Conservation (phyloP, 495 filamentous ascomycete genomes). For the Penicillium pulvis region DNA sequence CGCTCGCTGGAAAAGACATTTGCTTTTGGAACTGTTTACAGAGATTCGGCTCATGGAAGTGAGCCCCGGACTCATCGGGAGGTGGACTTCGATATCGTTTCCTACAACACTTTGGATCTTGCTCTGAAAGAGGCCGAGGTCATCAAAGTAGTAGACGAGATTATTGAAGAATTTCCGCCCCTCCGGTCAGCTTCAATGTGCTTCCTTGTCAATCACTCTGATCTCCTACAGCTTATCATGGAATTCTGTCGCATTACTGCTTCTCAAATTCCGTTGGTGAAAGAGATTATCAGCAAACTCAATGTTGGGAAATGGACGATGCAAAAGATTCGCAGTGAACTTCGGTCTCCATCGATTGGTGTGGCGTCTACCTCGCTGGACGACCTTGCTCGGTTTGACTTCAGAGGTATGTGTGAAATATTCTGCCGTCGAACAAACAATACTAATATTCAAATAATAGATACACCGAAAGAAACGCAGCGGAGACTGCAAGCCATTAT, state of each 20-base stretch:
- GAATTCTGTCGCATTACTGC: constrained; percentile 80
- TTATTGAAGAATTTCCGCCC: constrained; percentile 79
- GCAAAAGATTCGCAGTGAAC: constrained; percentile 81
- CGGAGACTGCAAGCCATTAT: constrained; percentile 71
- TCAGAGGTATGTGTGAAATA: constrained; percentile 44
- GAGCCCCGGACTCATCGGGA: constrained; percentile 83
- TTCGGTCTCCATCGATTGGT: constrained; percentile 75
- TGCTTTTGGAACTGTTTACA: constrained; percentile 86
- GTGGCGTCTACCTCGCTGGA: constrained; percentile 89
- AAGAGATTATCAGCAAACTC: constrained; percentile 84
- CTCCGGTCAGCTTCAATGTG: constrained; percentile 73
- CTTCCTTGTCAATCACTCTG: constrained; percentile 89
- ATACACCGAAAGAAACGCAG: constrained; percentile 69
- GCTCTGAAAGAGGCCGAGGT: constrained; percentile 91
- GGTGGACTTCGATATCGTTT: constrained; percentile 94
- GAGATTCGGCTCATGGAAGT: constrained; percentile 73
- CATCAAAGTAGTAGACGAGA: constrained; percentile 91
- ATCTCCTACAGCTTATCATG: constrained; percentile 80
- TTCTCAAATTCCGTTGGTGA: constrained; percentile 67
- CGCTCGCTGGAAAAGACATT: constrained; percentile 74
- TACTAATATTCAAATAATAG: constrained; percentile 21
- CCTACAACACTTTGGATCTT: constrained; percentile 75
- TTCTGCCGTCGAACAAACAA: not conserved
- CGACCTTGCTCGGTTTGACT: constrained; percentile 88
- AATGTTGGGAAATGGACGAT: constrained; percentile 83